Conservation (phyloP, 2,329 filamentous ascomycete genomes). For the Pseudogymnoascus pannorum region DNA sequence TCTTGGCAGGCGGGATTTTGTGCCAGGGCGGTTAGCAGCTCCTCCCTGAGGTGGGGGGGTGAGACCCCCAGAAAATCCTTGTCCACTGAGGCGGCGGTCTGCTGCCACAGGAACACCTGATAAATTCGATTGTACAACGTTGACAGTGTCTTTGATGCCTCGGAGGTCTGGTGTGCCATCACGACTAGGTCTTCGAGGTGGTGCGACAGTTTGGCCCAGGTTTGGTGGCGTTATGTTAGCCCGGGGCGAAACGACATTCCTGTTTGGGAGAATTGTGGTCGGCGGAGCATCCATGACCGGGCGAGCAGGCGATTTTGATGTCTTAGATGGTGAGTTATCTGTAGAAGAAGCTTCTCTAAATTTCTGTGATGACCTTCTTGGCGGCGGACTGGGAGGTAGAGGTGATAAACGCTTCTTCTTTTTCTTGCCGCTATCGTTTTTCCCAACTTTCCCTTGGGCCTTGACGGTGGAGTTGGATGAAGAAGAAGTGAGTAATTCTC, state of each 20-base stretch:
- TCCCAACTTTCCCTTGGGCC: slow-evolving; percentile 39
- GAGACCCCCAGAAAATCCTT: slow-evolving; percentile 16
- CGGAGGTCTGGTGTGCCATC: slow-evolving; percentile 59
- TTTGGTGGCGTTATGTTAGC: slow-evolving; percentile 26
- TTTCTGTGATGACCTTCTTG: slow-evolving; percentile 54
- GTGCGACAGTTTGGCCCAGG: slow-evolving; percentile 17
- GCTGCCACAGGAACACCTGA: slow-evolving; percentile 42
- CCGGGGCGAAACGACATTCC: slow-evolving; percentile 25
- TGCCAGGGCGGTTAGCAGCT: slow-evolving; percentile 29
- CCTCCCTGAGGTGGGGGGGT: slow-evolving; percentile 21
- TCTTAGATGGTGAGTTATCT: slow-evolving; percentile 34
- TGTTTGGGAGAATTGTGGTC: slow-evolving; percentile 16
- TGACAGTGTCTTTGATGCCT: slow-evolving; percentile 14
- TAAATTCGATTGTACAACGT: slow-evolving; percentile 33
- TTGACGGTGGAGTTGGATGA: slow-evolving; percentile 65
- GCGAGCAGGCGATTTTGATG: slow-evolving; percentile 28
- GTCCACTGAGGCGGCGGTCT: slow-evolving; percentile 19
- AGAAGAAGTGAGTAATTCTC: slow-evolving; percentile 64
- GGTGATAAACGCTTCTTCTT: slow-evolving; percentile 39
- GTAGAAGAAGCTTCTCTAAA: slow-evolving; percentile 34
- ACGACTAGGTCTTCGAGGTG: slow-evolving; percentile 58
- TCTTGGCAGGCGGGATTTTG: slow-evolving; percentile 28
- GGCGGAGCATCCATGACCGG: slow-evolving; percentile 21
- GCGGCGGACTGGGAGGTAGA: slow-evolving; percentile 52
- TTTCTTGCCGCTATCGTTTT: slow-evolving; percentile 24